These are phyloP conservation scores for Neurospora sp. DNA, from an alignment of 495 filamentous ascomycete species.

Conservation along the genomic window DNA sequence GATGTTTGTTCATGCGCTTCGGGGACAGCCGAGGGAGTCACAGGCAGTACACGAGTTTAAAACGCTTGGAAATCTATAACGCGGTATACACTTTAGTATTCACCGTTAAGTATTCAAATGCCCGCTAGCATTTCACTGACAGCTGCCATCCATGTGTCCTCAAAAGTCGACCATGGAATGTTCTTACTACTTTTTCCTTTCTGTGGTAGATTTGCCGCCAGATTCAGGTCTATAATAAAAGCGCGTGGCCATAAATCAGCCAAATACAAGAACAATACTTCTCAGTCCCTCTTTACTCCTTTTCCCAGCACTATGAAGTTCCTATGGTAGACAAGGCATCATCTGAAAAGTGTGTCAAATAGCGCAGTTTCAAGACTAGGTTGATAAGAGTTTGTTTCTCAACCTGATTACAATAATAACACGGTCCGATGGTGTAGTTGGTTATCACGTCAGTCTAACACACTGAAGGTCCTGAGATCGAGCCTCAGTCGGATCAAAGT, in stretches of 20 bases:
- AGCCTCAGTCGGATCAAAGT: not conserved
- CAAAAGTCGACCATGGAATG: not conserved
- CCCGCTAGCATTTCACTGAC: not conserved
- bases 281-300: not conserved
- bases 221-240: not conserved
- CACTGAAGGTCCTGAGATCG: not conserved
- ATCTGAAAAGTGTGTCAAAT: not conserved
- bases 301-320: not conserved
- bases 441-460: not conserved
- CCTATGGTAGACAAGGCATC: not conserved
- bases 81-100: not conserved
- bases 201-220: not conserved
- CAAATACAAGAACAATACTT: not conserved
- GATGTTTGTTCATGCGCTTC: not conserved
- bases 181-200: not conserved
- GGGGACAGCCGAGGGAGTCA: not conserved
- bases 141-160: not conserved
- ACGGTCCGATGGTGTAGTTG: not conserved
- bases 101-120: not conserved
- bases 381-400: not conserved
- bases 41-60: not conserved
- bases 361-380: not conserved
- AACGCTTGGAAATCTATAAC: not conserved
- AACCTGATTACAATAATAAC: not conserved
- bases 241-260: not conserved